Base-by-base conservation (phyloP, 2,329 filamentous ascomycete genomes). In the Diaporthe ilicicola region DNA sequence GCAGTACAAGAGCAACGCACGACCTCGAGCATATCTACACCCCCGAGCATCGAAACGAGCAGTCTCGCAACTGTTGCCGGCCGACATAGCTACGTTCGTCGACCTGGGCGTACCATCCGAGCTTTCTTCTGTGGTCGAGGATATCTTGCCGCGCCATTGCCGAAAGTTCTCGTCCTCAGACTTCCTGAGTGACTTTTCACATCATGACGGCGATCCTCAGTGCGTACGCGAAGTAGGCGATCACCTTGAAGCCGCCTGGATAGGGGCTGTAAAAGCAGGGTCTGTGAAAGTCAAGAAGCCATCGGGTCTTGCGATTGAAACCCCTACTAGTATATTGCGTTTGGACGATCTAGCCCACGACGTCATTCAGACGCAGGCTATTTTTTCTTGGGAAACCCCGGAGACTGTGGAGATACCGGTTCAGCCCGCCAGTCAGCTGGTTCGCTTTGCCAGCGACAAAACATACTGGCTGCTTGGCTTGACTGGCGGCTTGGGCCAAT, bases 391-490 rank as follows among this genome's bases (percentile, higher is more conserved):
- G 39, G 39, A 44, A 44, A 44, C 39, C 39, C 39, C 39, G 39
- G 39, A 44, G 39, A 44, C 39, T 44, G 39, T 44, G 39, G 39
- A 44, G 39, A 44, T 44, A 44, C 39, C 39, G 39, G 39, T 44
- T 44, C 39, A 44, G 39, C 39, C 39, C 39, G 39, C 39, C 39
- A 44, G 39, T 44, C 39, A 44, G 39, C 39, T 44, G 39, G 39
- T 44, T 44, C 39, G 39, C 39, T 44, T 44, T 44, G 39, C 39
- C 39, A 44, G 39, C 39, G 39, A 62, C 13, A 50, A n/a, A 7
- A 75, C 73, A 3, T 75, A 75, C 66, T 75, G 73, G 73, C 44
- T 76, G 4, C 62, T 75, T 1, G 74, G 75, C 1, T 44, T 76
- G 32, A 71, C 74, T 12, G 55, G 54, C n/a, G 54, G 34, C 39